Percentiles rank a stretch among this genome's conserved stretches.
Conservation (phyloP, 805 yeast species). For the Tetrapisispora nanseiensis region DNA sequence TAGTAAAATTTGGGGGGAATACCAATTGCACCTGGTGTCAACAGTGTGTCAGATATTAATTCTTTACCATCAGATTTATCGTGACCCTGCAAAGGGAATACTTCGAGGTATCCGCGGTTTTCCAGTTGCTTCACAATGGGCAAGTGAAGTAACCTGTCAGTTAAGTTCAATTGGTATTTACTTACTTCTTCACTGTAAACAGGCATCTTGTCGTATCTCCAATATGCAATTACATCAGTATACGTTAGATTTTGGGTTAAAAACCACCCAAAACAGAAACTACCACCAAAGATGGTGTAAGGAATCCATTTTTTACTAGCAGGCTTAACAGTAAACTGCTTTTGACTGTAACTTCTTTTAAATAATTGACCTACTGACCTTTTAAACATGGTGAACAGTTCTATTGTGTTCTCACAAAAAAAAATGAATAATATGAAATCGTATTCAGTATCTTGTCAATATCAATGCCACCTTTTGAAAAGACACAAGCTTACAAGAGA, state of each 20-base stretch:
- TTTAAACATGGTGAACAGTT: neutral
- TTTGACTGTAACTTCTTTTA: slow-evolving; percentile 5
- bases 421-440: too few species aligned
- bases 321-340: slow-evolving; percentile 7
- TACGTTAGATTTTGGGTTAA: slow-evolving; percentile 29
- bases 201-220: slow-evolving; percentile 27
- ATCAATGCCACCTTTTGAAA: too few species aligned
- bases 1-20: slow-evolving; percentile 63
- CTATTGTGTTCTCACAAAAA: too few species aligned
- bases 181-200: slow-evolving; percentile 22
- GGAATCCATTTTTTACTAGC: slow-evolving; percentile 19
- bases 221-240: slow-evolving; percentile 28
- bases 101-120: slow-evolving; percentile 29
- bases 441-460: too few species aligned
- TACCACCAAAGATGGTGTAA: slow-evolving; percentile 21
- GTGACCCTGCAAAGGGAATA: slow-evolving; percentile 21
- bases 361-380: slow-evolving; percentile 6
- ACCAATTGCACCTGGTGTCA: slow-evolving; percentile 71
- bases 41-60: slow-evolving; percentile 42
- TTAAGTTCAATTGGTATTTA: slow-evolving; percentile 31
- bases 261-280: slow-evolving; percentile 25
- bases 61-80: neutral
- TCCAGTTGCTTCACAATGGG: slow-evolving; percentile 43
- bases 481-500: too few species aligned
- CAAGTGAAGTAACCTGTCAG: slow-evolving; percentile 38